A percentile compares a stretch with the other conserved stretches of the same genome.
Conservation (phyloP, 441 rosid species). For the Syzygium malaccense region DNA sequence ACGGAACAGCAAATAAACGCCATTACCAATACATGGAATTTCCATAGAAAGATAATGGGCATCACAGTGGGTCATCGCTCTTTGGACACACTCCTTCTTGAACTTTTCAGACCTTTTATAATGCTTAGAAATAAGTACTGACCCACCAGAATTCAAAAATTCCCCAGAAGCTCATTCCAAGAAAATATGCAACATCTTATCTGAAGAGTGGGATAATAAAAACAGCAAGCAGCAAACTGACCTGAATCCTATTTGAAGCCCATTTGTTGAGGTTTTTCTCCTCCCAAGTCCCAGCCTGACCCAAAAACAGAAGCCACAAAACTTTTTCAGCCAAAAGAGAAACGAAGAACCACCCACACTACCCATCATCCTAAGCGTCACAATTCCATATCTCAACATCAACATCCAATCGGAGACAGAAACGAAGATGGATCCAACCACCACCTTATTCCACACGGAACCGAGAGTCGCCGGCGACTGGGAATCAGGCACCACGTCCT, state of each 20-base stretch:
- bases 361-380: not conserved
- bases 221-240: not conserved
- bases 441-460: constrained; percentile 81
- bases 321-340: not conserved
- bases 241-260: constrained; percentile 81
- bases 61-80: not conserved
- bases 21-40: not conserved
- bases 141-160: not conserved
- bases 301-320: not conserved
- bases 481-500: constrained; percentile 18
- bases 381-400: not conserved
- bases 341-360: not conserved
- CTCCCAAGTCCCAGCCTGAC: constrained; percentile 92
- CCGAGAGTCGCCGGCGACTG: constrained; percentile 40
- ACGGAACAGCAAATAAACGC: not conserved
- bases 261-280: constrained; percentile 74
- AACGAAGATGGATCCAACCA: not conserved
- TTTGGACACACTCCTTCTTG: not conserved
- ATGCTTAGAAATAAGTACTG: not conserved
- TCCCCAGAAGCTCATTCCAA: not conserved
- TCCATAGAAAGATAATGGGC: not conserved
- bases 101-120: not conserved
- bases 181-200: constrained; percentile 1
- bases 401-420: not conserved
- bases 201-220: not conserved